A percentile compares a stretch with the other conserved stretches of the same genome.
These are phyloP conservation scores for Talaromyces ruber DNA, from an alignment of 495 filamentous ascomycete genomes.

Conservation along the genomic window DNA sequence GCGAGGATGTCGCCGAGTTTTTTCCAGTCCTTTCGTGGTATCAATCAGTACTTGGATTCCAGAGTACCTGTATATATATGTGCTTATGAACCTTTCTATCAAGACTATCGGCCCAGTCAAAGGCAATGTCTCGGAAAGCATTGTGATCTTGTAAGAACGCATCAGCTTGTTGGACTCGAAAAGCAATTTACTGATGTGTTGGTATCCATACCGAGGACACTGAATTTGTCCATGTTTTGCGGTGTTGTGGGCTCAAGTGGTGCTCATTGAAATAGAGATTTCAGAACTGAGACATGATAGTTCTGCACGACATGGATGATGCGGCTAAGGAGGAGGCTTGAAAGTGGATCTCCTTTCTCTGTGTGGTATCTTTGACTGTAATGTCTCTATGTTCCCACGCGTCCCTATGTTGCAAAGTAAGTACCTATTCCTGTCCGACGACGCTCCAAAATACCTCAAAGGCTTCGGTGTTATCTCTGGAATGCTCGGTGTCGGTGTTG, in stretches of 20 bases:
- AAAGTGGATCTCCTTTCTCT: neutral
- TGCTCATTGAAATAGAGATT: neutral
- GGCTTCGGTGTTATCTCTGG: too few relatives aligned
- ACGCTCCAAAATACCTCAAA: too few relatives aligned
- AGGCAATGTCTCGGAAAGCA: constrained; percentile 14
- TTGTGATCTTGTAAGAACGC: neutral
- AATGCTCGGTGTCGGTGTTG: too few relatives aligned
- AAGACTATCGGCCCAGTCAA: constrained; percentile 79
- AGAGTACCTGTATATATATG: neutral
- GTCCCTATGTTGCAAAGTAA: too few relatives aligned
- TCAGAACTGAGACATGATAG: neutral
- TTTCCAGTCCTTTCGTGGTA: constrained; percentile 50
- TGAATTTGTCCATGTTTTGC: neutral
- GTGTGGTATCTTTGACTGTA: too few relatives aligned
- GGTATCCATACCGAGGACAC: neutral
- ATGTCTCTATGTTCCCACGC: too few relatives aligned
- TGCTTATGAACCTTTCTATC: constrained; percentile 45
- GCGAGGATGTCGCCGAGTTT: constrained; percentile 57
- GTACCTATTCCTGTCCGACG: too few relatives aligned
- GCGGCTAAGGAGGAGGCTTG: neutral
- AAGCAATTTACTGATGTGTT: neutral
- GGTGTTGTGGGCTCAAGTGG: neutral
- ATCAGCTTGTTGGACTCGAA: neutral
- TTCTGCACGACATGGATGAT: neutral
- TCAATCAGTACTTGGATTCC: neutral